Evolutionary conservation across 371 early-diverging fungal species (phyloP), one percentile per base, ranked within the genome.

Genomic region (Haplosporangium sp.): DNA sequence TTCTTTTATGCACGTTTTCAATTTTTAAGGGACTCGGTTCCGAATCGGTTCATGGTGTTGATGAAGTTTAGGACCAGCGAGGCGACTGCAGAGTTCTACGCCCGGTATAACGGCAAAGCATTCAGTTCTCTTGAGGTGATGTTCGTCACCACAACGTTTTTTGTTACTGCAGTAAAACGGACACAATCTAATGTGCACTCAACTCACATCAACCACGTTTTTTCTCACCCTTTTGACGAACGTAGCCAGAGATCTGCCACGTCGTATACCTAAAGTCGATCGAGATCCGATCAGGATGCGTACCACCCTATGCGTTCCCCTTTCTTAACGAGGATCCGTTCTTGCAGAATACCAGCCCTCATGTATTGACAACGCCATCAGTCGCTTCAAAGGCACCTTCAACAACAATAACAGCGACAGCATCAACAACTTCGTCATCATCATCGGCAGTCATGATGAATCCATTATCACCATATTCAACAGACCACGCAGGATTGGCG

Each of bases 11-110:
- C n/a, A n/a, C n/a, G n/a, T n/a, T n/a, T n/a, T n/a, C n/a, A n/a
- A n/a, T 6, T 54, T 38, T 59, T 67, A 63, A 88, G 91, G 38
- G 96, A 97, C 82, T 81, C 86, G 59, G 81, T 90, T 3, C 94
- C 94, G 4, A 94, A 94, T 76, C 90, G 94, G 46, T 95, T 93
- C 73, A 90, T 94, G 85, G 93, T 94, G 0, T 64, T 96, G n/a
- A 81, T 96, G 66, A 88, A 90, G 73, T 94, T 97, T 70, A 79
- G 88, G 51, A 80, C 85, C 53, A 60, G 64, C 4, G 70, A 83
- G 14, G 74, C 85, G 1, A 93, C 96, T 1, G 81, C 82, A 18
- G 86, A 85, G 37, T 96, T 95, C 70, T 89, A 92, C 62, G 69
- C 73, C 12, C 86, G 90, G 46, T 97, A 86, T 83, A 94, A 94